Evolutionary conservation across 257 asterid genomes (phyloP), one percentile per base, ranked within the genome.

Genomic region (Forsythia suspensa): DNA sequence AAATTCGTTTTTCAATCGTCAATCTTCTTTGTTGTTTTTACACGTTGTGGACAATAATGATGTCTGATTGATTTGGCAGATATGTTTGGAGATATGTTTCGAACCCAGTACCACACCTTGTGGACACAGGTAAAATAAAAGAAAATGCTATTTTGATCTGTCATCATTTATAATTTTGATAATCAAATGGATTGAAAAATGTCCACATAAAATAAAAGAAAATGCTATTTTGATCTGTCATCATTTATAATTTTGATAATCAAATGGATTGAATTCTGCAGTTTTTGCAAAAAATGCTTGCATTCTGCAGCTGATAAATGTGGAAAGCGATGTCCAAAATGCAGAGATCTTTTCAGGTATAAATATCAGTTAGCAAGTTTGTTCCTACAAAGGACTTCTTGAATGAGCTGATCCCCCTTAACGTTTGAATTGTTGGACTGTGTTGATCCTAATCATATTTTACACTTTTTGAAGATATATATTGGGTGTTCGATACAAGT

Each of bases 31-130:
- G 59, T 6, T n/a, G 11, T n/a, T 18, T 6, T n/a, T 48, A 13
- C 11, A 43, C 13, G 8, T 42, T 7, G 0, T 43, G 11, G 3
- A 12, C 2, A 8, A 51, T 16, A 55, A 6, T 55, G 29, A 55
- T 18, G 11, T 55, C 65, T 51, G 38, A 43, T 79, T 59, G 70
- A 46, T 65, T 73, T 84, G n/a, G 79, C 94, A 96, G 99, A 91
- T 96, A 52, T 96, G 98, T 82, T 85, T 96, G 89, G 99, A 96
- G 82, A 90, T 96, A 55, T 96, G 99, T 82, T 92, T 86, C 37
- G 97, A 96, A 84, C 99, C 99, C 6, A 92, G 97, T 80, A 96
- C 97, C 81, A 96, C 99, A 13, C 87, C 97, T 82, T 96, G 99
- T 86, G 99, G 99, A 55, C 99, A 96, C 91, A 92, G 99, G 99